phyloP scores from a whole-genome alignment of 202 grass and related monocot species.

The Saccharum hybrid region DNA sequence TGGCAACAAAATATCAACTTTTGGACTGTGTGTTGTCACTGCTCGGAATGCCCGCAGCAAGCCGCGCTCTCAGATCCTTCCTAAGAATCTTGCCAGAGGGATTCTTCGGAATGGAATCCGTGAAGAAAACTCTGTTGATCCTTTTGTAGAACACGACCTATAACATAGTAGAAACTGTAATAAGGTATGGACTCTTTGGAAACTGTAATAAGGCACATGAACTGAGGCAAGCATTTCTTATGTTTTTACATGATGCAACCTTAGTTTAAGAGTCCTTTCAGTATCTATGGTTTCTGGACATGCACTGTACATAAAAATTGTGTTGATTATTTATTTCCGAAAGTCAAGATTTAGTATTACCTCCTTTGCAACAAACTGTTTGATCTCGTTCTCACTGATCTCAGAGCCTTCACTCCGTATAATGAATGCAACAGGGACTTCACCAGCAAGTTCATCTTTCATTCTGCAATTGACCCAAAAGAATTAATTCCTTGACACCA shows the following conservation, averaged over 20 bases:
- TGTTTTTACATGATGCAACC: not conserved
- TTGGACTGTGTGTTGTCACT: too few relatives aligned
- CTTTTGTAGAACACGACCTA: too few relatives aligned
- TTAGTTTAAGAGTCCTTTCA: not conserved
- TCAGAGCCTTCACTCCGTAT: constrained; percentile 68
- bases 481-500: not conserved
- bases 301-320: not conserved
- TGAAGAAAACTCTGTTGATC: too few relatives aligned
- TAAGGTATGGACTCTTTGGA: not conserved
- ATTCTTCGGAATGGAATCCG: constrained; percentile 62
- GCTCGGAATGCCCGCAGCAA: too few relatives aligned
- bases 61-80: too few relatives aligned
- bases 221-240: not conserved
- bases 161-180: too few relatives aligned
- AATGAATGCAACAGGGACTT: constrained; percentile 91
- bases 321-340: not conserved
- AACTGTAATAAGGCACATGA: not conserved
- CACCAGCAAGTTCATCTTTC: constrained; percentile 87
- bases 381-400: constrained; percentile 85
- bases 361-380: constrained; percentile 88
- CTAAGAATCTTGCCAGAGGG: constrained; percentile 73
- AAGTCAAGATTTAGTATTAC: constrained; percentile 38
- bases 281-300: not conserved
- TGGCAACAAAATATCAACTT: too few relatives aligned
- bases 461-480: constrained; percentile 58